Percentiles rank a stretch among this genome's conserved stretches.
Conservation (phyloP, 306 rosid genomes). For the Lithocarpus polystachyus region DNA sequence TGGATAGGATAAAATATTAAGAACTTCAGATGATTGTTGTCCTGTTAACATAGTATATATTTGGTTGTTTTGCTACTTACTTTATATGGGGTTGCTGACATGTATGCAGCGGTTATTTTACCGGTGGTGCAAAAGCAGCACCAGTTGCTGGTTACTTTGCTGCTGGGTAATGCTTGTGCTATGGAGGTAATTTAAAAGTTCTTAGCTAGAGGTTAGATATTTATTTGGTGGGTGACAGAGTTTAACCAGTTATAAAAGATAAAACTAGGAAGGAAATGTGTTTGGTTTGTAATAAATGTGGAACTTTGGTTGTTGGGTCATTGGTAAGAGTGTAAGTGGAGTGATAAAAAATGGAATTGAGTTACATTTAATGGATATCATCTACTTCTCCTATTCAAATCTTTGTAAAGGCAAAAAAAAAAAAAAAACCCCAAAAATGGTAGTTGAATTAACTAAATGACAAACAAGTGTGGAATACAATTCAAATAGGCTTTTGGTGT, state of each 20-base stretch:
- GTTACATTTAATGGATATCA: too few relatives aligned
- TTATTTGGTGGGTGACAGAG: background rate
- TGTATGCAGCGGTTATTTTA: slow-evolving; percentile 51
- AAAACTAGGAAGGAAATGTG: background rate
- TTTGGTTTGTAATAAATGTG: background rate
- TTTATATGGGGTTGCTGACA: background rate
- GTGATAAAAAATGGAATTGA: background rate
- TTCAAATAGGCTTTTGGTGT: background rate
- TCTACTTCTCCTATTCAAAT: too few relatives aligned
- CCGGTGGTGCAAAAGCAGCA: slow-evolving; percentile 89
- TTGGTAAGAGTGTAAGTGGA: background rate
- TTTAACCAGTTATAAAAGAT: background rate
- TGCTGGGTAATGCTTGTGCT: slow-evolving; percentile 86
- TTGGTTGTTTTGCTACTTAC: background rate
- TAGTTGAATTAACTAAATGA: background rate
- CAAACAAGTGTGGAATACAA: background rate
- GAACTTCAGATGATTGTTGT: too few relatives aligned
- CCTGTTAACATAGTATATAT: too few relatives aligned
- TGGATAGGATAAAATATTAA: too few relatives aligned
- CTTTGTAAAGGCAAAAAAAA: too few relatives aligned
- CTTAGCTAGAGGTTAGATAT: background rate
- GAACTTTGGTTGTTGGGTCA: background rate
- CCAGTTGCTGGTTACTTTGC: slow-evolving; percentile 79
- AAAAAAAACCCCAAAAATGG: background rate
- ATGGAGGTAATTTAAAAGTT: slow-evolving; percentile 65